Evolutionary conservation across 768 basidiomycete genomes (phyloP).

Genomic region (Thelephora aurantiotincta): DNA sequence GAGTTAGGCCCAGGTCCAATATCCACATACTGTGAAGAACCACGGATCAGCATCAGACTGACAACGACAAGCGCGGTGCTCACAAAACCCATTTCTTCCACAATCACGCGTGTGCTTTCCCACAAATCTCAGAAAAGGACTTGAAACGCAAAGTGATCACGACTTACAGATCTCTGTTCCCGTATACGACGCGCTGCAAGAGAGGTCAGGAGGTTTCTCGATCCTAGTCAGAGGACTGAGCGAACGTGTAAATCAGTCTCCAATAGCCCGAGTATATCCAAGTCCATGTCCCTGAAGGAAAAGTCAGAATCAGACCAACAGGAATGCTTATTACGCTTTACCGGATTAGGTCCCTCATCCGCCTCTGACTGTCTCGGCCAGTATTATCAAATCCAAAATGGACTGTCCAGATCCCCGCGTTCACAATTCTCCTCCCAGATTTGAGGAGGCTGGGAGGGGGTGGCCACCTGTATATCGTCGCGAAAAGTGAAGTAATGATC

Average conservation of each 20-base stretch:
- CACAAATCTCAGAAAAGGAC: slow-evolving; percentile 3
- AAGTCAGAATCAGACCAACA: background rate
- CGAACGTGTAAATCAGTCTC: slow-evolving; percentile 80
- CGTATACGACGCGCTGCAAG: slow-evolving; percentile 53
- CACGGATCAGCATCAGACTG: too few relatives aligned
- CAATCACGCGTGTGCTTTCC: slow-evolving; percentile 55
- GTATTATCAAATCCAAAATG: slow-evolving; percentile 79
- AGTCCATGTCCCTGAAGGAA: slow-evolving; percentile 50
- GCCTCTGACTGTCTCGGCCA: slow-evolving; percentile 57
- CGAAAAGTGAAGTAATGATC: slow-evolving; percentile 26
- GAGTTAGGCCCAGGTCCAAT: slow-evolving; percentile 78
- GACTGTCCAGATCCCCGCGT: slow-evolving; percentile 82
- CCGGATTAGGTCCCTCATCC: slow-evolving; percentile 41
- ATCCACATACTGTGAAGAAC: slow-evolving; percentile 56
- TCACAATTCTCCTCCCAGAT: slow-evolving; percentile 50
- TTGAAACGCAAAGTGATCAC: background rate
- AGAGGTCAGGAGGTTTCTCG: background rate
- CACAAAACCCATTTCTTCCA: slow-evolving; percentile 73
- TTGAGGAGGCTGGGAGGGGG: slow-evolving; percentile 31
- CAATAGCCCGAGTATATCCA: slow-evolving; percentile 75
- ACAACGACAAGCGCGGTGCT: slow-evolving; percentile 10
- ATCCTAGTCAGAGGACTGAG: slow-evolving; percentile 3
- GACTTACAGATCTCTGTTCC: slow-evolving; percentile 70
- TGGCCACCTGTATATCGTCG: slow-evolving; percentile 42
- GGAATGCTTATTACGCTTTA: slow-evolving; percentile 1